Percentiles rank a stretch among this genome's conserved stretches.
Conservation (phyloP, 208 protist species). For the Porcisia deanei region DNA sequence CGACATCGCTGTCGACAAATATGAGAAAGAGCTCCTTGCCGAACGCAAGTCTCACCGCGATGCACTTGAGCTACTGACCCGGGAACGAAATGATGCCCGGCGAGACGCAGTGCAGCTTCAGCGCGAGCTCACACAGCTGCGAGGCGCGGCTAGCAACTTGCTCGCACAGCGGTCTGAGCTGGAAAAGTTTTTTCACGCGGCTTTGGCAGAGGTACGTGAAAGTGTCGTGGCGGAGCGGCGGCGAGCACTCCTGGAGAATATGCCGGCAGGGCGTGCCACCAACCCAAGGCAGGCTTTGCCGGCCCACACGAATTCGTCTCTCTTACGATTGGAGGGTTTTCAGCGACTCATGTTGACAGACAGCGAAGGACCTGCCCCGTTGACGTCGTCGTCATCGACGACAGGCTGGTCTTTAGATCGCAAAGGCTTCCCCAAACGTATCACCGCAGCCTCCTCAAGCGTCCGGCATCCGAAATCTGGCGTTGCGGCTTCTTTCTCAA, state of each 20-base stretch:
- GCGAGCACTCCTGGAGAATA: conserved; percentile 10
- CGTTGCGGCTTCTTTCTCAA: neutral
- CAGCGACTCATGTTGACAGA: conserved; percentile 51
- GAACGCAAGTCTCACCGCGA: conserved; percentile 35
- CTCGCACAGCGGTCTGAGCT: conserved; percentile 78
- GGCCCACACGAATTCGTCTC: conserved; percentile 32
- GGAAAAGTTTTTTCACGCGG: conserved; percentile 86
- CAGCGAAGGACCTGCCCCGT: neutral
- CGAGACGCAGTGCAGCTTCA: conserved; percentile 44
- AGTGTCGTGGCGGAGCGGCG: conserved; percentile 65
- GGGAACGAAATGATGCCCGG: conserved; percentile 64
- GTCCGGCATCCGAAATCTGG: neutral
- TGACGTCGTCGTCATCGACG: neutral
- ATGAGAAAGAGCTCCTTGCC: conserved; percentile 49
- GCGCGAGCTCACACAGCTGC: conserved; percentile 66
- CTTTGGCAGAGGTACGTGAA: conserved; percentile 72
- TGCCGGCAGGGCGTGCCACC: neutral
- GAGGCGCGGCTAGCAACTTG: conserved; percentile 49
- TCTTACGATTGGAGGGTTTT: conserved; percentile 52
- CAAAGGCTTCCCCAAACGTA: conserved; percentile 24
- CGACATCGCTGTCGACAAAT: conserved; percentile 48
- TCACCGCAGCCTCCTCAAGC: neutral
- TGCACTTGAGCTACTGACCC: conserved; percentile 34
- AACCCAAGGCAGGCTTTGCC: neutral
- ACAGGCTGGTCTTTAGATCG: conserved; percentile 14